Base-by-base conservation (phyloP, 306 rosid species). In the Lotus japonicus region DNA sequence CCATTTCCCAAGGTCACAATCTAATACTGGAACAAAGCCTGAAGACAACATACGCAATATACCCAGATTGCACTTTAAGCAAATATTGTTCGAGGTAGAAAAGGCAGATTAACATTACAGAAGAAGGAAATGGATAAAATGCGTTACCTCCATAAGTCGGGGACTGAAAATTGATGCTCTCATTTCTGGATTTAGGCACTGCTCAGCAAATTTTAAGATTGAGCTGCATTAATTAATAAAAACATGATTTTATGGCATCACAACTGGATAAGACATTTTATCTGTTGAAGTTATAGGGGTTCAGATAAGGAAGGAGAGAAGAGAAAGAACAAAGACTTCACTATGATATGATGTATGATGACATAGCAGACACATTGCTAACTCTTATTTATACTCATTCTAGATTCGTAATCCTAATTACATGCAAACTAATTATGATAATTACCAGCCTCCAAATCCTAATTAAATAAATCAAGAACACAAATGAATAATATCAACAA, bases 91-190 rank as follows among this genome's bases (percentile, higher is more conserved):
- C 33, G 42, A 68, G 48, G 58, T 26, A 42, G 10, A 69, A 46
- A 42, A 70, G 60, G 39, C 11, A 64, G 36, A 49, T 21, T 45
- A 63, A 48, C 54, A 41, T 38, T 49, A 44, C 10, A 60, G 50
- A 70, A 76, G 76, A 73, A 12, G 45, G 49, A 66, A 77, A 73
- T 57, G 42, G 71, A 74, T 58, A 46, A 57, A 31, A 68, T 41
- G 58, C 35, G 46, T 69, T 83, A 92, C 98, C 97, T 92, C 98
- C 98, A 90, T 79, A 49, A 92, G 98, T 56, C 98, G 88, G 58
- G 97, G 97, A 77, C 98, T 92, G 82, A 92, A 92, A 78, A 90
- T 82, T n/a, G 84, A 83, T 58, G 84, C 86, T 66, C 91, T 83
- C 85, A 80, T 77, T 80, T 92, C 92, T 50, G 84, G 85, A 73